These are phyloP conservation scores for Trichomonascus vanleenenianus DNA, from an alignment of 805 yeast species.

Conservation along the genomic window DNA sequence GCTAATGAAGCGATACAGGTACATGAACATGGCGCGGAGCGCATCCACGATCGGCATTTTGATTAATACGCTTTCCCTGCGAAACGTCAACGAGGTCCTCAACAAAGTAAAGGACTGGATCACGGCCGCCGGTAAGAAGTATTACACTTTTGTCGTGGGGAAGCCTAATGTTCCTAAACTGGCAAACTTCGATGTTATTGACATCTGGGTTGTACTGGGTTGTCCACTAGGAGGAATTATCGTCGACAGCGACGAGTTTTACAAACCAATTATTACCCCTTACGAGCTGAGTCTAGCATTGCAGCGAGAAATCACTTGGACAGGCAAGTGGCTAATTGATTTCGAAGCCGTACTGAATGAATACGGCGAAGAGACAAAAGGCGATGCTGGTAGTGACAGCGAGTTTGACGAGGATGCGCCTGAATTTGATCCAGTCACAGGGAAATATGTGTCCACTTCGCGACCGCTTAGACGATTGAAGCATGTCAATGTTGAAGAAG, in stretches of 20 bases:
- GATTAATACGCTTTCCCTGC: conserved; percentile 79
- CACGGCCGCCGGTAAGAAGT: conserved; percentile 75
- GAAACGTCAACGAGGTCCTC: conserved; percentile 63
- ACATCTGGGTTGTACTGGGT: conserved; percentile 90
- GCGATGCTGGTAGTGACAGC: conserved; percentile 8
- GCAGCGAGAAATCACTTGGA: conserved; percentile 72
- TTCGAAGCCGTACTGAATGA: conserved; percentile 48
- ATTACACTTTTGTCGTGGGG: conserved; percentile 91
- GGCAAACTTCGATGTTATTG: conserved; percentile 92
- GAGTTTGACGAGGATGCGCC: conserved; percentile 57
- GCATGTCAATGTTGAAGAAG: conserved; percentile 54
- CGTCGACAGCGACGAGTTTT: conserved; percentile 67
- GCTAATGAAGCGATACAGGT: conserved; percentile 73
- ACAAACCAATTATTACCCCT: conserved; percentile 89
- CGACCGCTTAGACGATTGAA: conserved; percentile 64
- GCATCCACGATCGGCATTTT: conserved; percentile 90
- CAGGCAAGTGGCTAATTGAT: conserved; percentile 88
- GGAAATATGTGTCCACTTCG: conserved; percentile 58
- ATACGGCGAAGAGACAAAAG: conserved; percentile 1
- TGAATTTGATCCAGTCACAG: conserved; percentile 83
- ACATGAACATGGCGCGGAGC: conserved; percentile 80
- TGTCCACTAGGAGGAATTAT: conserved; percentile 93
- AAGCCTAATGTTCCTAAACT: conserved; percentile 96
- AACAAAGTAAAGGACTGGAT: conserved; percentile 54
- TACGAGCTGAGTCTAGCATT: conserved; percentile 82